Evolutionary conservation across 495 filamentous ascomycete genomes (phyloP), one percentile per base, ranked within the genome.

Genomic region (Hypoxylon intermedium): DNA sequence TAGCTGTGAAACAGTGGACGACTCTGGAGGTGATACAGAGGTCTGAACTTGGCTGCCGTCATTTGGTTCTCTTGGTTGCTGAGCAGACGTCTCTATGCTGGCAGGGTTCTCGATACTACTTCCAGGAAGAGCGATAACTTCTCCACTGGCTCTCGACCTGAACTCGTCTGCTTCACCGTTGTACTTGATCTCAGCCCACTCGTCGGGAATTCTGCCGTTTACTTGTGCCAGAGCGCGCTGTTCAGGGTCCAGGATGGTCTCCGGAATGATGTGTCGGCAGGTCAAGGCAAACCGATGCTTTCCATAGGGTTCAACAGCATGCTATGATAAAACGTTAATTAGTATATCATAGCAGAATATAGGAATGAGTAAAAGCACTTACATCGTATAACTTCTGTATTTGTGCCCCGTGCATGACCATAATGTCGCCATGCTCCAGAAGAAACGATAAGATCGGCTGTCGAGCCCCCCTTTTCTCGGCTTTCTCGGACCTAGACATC

Each of bases 331-430:
- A 1, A 38, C 1, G 34, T 70, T 42, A 69, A 60, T 15, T 20
- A n/a, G 11, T 9, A 31, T 13, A 13, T 47, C 28, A 74, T 24
- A 44, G 41, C 0, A 12, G 20, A 60, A 43, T 26, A n/a, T n/a
- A 60, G 9, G 9, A 23, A 24, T 9, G 24, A 0, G 19, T 15
- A 44, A n/a, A 20, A 18, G n/a, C 7, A 75, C 79, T 45, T 67
- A 88, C 89, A 72, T 92, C 89, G 56, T 86, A 93, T 24, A 82
- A 79, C 58, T 82, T 82, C 65, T 96, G 92, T 23, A 96, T 83
- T 1, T 76, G 67, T 0, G 75, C 75, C 0, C 91, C 92, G 65
- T 91, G 83, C 92, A 96, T 96, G 2, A 95, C 79, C 20, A 95
- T 80, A 40, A 93, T 78, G 66, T 95, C 91, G 0, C 92, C 92